Evolutionary conservation across 768 basidiomycete genomes (phyloP).

Genomic region (Suillus plorans): DNA sequence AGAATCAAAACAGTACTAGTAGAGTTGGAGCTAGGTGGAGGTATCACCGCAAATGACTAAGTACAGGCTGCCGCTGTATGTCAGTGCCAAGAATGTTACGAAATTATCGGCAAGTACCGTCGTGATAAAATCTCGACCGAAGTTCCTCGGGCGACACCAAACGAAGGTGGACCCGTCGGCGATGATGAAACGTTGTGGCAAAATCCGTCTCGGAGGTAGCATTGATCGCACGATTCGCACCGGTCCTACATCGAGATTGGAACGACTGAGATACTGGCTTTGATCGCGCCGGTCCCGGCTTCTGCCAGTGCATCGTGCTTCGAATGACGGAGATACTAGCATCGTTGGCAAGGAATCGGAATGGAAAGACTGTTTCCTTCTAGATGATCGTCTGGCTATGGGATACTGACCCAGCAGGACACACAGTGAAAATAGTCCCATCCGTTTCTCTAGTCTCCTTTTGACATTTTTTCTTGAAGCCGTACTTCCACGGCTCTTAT

Average conservation of each 20-base stretch:
- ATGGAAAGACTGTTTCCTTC: neutral
- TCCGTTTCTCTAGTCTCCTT: neutral
- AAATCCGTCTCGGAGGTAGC: neutral
- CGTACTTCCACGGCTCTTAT: neutral
- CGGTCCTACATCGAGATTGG: neutral
- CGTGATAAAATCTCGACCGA: neutral
- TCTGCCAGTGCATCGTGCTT: neutral
- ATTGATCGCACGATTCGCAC: neutral
- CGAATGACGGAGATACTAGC: neutral
- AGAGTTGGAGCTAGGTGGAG: neutral
- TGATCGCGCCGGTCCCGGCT: neutral
- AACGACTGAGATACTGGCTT: neutral
- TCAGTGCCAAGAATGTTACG: neutral
- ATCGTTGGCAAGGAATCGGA: neutral
- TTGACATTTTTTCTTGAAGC: neutral
- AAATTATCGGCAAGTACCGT: neutral
- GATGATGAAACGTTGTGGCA: neutral
- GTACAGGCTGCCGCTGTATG: neutral
- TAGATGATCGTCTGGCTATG: neutral
- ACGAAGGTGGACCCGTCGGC: neutral
- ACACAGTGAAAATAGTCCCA: neutral
- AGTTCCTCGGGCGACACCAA: neutral
- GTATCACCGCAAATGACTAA: neutral
- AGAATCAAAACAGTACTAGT: neutral
- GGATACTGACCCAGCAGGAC: neutral